Percentiles rank a stretch among this genome's conserved stretches.
Evolutionary conservation across 2,329 filamentous ascomycete genomes (phyloP).

Genomic region (Amauroascus niger): DNA sequence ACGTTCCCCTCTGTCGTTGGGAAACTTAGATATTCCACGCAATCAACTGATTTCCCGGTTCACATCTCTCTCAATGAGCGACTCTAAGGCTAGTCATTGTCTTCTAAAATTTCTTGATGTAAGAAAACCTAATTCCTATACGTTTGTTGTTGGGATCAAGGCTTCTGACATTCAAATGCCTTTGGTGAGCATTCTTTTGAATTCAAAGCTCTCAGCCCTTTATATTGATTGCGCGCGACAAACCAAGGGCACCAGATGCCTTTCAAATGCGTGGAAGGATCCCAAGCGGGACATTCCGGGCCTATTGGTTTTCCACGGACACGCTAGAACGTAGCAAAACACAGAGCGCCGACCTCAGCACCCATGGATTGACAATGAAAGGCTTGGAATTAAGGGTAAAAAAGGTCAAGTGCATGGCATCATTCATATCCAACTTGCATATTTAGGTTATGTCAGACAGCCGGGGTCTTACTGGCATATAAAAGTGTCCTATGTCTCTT

Average conservation of each 20-base stretch:
- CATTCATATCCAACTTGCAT: slow-evolving; percentile 1
- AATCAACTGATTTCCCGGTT: neutral
- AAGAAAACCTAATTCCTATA: no score
- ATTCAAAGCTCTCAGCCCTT: no score
- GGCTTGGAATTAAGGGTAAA: neutral
- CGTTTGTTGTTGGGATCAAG: no score
- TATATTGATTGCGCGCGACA: no score
- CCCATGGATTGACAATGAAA: neutral
- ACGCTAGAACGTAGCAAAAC: neutral
- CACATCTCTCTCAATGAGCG: neutral
- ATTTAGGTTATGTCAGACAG: neutral
- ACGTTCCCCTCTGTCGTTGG: neutral
- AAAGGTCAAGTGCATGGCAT: neutral
- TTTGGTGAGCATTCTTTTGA: no score
- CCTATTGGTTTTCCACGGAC: neutral
- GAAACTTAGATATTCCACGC: neutral
- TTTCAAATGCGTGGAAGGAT: no score
- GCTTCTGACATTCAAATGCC: no score
- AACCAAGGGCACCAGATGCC: no score
- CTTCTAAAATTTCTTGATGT: no score
- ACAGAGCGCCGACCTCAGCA: no score
- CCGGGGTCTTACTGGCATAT: neutral
- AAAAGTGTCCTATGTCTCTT: neutral
- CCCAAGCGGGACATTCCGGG: no score
- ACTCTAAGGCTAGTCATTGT: neutral